Conservation (phyloP, 345 rosid genomes). For the Brassica nigra region DNA sequence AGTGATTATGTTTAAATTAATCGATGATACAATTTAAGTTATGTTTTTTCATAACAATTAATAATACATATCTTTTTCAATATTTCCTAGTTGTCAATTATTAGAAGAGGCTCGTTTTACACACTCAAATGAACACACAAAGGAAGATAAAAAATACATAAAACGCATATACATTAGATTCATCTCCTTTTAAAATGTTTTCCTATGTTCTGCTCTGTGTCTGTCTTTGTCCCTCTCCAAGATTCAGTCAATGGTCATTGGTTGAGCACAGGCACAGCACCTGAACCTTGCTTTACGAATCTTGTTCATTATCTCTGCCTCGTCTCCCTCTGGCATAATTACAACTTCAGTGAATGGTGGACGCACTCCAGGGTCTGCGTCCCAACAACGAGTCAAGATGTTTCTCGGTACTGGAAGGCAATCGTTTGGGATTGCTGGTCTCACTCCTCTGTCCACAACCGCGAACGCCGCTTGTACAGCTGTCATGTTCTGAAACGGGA, state of each 20-base stretch:
- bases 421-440: constrained; percentile 55
- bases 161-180: constrained; percentile 10
- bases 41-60: too few relatives aligned
- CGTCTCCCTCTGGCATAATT: constrained; percentile 51
- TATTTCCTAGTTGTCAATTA: neutral
- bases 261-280: constrained; percentile 47
- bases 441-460: constrained; percentile 54
- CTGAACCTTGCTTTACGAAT: constrained; percentile 58
- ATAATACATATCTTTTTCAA: too few relatives aligned
- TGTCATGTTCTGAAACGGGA: constrained; percentile 60
- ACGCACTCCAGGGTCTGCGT: constrained; percentile 50
- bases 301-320: constrained; percentile 49
- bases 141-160: constrained; percentile 12
- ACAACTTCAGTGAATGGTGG: constrained; percentile 54
- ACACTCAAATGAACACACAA: neutral
- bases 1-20: too few relatives aligned
- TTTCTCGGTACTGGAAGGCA: constrained; percentile 50
- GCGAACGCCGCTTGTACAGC: constrained; percentile 64
- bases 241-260: constrained; percentile 47
- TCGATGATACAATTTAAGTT: too few relatives aligned
- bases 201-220: neutral
- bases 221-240: neutral
- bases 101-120: constrained; percentile 6
- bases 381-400: constrained; percentile 60
- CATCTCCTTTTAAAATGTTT: constrained; percentile 4